Evolutionary conservation across 768 basidiomycete genomes (phyloP), one percentile per base, ranked within the genome.

Genomic region (Pleurotus eryngii): DNA sequence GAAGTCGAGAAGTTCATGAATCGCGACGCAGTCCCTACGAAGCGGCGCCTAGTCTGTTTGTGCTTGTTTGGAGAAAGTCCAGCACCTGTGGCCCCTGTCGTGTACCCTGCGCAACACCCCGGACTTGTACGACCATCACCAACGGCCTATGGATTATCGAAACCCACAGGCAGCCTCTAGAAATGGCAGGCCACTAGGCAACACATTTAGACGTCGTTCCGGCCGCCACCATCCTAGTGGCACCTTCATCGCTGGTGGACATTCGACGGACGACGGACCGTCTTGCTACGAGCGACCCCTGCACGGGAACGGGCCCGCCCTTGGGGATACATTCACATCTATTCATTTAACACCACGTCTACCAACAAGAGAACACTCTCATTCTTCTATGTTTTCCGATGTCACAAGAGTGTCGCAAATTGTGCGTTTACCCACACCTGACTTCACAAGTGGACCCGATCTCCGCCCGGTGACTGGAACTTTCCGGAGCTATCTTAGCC

Each of bases 371-470:
- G 51, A 54, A 38, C 38, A 37, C 18, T 54, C 51, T 9, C 27
- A 54, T 17, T 54, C 51, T 9, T 54, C 51, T 20, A 54, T 54
- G 51, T 54, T 54, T 27, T 51, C 59, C 49, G 20, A 30, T 48
- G 38, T 42, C 17, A 50, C 59, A 5, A 22, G 48, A 8, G 48
- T 38, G 18, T 58, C 60, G 35, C 42, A 56, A n/a, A 57, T 58
- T 8, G 39, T 50, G 15, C 64, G 60, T 22, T 37, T 65, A n/a
- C 65, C 64, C 2, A 63, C 60, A 18, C 64, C 66, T 7, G 61
- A 64, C 48, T 67, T 66, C 38, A 38, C 60, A 14, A 14, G 58
- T 8, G 39, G 12, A n/a, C n/a, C 39, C 15, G 30, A 17, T 22
- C 45, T 47, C 2, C 46, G 38, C 17, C 30, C 61, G 6, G 49